phyloP scores from a whole-genome alignment of 139 green algal species.

The Chlorella sp. region DNA sequence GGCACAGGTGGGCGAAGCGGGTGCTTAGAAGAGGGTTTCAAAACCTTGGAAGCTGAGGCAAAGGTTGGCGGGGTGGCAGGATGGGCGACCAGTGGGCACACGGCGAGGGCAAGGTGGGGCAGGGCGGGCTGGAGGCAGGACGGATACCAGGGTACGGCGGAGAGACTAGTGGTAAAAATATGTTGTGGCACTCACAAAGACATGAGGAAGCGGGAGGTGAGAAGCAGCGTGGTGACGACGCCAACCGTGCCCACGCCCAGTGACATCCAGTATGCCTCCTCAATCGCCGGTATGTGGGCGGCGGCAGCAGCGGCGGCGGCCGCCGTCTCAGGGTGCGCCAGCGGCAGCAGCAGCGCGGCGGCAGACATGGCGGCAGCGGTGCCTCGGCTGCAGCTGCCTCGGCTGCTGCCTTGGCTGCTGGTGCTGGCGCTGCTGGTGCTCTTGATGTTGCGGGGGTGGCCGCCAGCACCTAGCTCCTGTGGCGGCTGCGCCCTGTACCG shows the following conservation, averaged over 20 bases:
- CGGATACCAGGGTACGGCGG: too few species aligned
- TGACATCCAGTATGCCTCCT: neutral
- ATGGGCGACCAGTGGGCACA: neutral
- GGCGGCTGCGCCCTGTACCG: too few species aligned
- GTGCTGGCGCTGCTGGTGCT: neutral
- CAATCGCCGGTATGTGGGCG: neutral
- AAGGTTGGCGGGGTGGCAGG: neutral
- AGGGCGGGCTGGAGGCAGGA: too few species aligned
- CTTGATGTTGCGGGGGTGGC: too few species aligned
- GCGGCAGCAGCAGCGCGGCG: constrained; percentile 19
- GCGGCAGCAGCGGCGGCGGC: neutral
- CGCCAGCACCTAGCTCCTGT: too few species aligned
- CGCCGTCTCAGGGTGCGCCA: neutral
- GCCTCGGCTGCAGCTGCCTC: neutral
- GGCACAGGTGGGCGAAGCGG: too few species aligned
- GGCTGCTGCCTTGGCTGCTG: neutral
- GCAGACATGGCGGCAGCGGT: neutral
- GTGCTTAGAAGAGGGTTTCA: too few species aligned
- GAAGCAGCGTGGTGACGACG: constrained; percentile 12
- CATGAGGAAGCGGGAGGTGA: constrained; percentile 31
- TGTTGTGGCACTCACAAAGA: constrained; percentile 16
- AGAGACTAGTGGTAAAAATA: too few species aligned
- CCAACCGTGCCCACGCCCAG: neutral
- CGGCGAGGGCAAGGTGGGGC: neutral
- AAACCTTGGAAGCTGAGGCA: neutral